Base-by-base conservation (phyloP, 768 basidiomycete genomes). In the Mycena indigotica region DNA sequence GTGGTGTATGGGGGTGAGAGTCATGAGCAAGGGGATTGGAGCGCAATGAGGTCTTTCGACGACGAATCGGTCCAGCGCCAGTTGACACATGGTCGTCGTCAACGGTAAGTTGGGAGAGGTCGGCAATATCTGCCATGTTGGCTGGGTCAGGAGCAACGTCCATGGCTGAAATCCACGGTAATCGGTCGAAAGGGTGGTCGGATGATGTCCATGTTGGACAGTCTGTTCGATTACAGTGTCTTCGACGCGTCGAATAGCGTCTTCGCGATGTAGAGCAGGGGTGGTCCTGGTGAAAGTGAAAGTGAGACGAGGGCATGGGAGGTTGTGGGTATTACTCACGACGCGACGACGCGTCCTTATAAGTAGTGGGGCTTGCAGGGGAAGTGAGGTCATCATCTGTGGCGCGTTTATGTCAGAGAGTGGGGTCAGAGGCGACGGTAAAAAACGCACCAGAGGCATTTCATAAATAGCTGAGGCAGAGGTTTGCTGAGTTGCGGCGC, bases 91-190 rank as follows among this genome's bases (percentile, higher is more conserved):
- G 68, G 53, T 63, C 2, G 38, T 67, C 62, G 55, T 69, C 70
- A 17, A 65, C 56, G 53, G 70, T 60, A n/a, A 87, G 65, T 59
- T 85, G 82, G 1, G 86, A 87, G 41, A 88, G 80, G 71, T 88
- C 86, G 53, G 86, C 86, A 58, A 87, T 81, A 64, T 88, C 84
- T 67, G 76, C 77, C 17, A 72, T 72, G 64, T 77, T 73, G 64
- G 74, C 54, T 56, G 65, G 63, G 52, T 80, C 75, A 15, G 79
- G 74, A 5, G 80, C 59, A 51, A 71, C 57, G 51, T 88, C 83
- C 50, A 88, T 72, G 6, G 81, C 76, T 24, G 85, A 76, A 52
- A 87, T 84, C 87, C 87, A 89, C 3, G 87, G 85, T 10, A 89
- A 79, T 25, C 78, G 74, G 72, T 89, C 87, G 67, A 89, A 87